Percentiles rank a stretch among this genome's conserved stretches.
phyloP scores from a whole-genome alignment of 2,329 filamentous ascomycete genomes.

The Penicillium hordei region DNA sequence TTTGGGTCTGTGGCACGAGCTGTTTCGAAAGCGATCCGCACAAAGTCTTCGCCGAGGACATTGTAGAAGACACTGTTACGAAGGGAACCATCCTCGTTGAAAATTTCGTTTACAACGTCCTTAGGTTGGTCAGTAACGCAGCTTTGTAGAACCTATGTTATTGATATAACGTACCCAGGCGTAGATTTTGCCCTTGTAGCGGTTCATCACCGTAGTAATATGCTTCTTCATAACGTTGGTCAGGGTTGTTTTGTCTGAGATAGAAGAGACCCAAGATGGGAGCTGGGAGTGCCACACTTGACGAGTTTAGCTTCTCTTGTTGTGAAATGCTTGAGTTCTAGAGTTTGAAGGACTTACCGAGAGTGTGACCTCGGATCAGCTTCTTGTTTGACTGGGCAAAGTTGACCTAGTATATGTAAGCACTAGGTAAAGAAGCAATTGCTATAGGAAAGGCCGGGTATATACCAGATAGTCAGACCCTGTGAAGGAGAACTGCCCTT shows the following conservation, averaged over 20 bases:
- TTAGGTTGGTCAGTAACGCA: constrained; percentile 3
- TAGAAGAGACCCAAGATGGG: constrained; percentile 47
- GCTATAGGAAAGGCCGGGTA: neutral
- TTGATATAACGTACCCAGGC: constrained; percentile 31
- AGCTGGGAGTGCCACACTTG: constrained; percentile 43
- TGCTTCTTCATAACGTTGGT: constrained; percentile 53
- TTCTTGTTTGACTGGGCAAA: constrained; percentile 42
- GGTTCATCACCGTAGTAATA: constrained; percentile 36
- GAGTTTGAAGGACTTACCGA: constrained; percentile 46
- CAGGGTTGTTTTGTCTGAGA: constrained; percentile 51
- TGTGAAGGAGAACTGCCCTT: constrained; percentile 40
- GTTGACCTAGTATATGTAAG: constrained; percentile 55
- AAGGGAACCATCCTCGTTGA: constrained; percentile 57
- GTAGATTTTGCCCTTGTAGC: constrained; percentile 39
- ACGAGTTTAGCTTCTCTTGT: neutral
- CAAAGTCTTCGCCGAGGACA: constrained; percentile 68
- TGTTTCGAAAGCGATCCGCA: constrained; percentile 68
- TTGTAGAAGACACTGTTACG: constrained; percentile 64
- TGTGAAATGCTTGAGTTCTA: constrained; percentile 19
- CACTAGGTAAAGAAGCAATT: constrained; percentile 38
- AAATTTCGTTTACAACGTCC: constrained; percentile 38
- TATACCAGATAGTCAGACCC: constrained; percentile 51
- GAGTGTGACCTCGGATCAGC: constrained; percentile 62
- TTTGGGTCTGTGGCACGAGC: constrained; percentile 65
- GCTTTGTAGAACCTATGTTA: neutral